phyloP scores from a whole-genome alignment of 1,139 yeast species.

The Kodamaea sp. region DNA sequence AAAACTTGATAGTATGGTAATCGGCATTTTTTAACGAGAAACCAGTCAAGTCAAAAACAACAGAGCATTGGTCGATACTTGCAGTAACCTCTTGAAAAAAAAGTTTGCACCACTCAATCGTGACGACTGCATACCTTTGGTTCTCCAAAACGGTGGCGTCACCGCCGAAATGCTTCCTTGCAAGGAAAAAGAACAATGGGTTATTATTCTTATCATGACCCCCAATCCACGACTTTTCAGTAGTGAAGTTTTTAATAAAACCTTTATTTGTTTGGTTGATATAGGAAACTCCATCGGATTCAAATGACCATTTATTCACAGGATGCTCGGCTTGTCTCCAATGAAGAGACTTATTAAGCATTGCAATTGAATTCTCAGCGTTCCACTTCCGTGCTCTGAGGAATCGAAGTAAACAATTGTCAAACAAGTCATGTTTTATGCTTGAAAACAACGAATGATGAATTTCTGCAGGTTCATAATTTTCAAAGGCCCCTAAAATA shows the following conservation, averaged over 20 bases:
- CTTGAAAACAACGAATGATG: constrained; percentile 24
- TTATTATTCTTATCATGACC: constrained; percentile 39
- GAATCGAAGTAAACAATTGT: constrained; percentile 34
- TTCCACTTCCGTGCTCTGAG: constrained; percentile 45
- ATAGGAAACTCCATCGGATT: constrained; percentile 41
- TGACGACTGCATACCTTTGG: constrained; percentile 36
- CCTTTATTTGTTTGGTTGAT: constrained; percentile 31
- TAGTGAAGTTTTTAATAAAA: constrained; percentile 35
- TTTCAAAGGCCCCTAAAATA: constrained; percentile 17
- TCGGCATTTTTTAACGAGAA: constrained; percentile 47
- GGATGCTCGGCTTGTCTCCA: constrained; percentile 35
- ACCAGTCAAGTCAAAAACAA: constrained; percentile 46
- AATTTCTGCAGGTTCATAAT: constrained; percentile 24
- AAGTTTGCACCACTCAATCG: constrained; percentile 41
- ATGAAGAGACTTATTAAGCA: constrained; percentile 35
- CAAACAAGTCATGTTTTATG: constrained; percentile 33
- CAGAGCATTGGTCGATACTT: constrained; percentile 36
- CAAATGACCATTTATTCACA: constrained; percentile 32
- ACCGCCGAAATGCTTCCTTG: constrained; percentile 38
- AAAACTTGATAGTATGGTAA: constrained; percentile 40
- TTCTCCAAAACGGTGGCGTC: constrained; percentile 39
- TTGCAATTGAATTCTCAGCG: constrained; percentile 28
- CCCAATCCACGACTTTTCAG: constrained; percentile 38
- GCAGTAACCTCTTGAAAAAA: constrained; percentile 34
- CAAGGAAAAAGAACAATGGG: constrained; percentile 40